Evolutionary conservation across 441 rosid genomes (phyloP), one percentile per base, ranked within the genome.

Genomic region (Bocquillonia castaneifolia): DNA sequence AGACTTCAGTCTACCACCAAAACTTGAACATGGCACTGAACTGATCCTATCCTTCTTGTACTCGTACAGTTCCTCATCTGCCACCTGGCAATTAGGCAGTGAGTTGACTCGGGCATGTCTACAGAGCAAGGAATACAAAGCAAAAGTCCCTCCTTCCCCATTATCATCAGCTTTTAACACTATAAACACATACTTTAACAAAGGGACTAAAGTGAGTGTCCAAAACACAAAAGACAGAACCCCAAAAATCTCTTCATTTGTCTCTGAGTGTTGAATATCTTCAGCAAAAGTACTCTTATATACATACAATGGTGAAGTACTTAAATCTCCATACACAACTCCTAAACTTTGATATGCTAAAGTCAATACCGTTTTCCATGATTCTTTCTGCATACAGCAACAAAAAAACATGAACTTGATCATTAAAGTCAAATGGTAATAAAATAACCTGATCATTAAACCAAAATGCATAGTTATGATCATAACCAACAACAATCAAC

Each of bases 101-200:
- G 90, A 84, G 85, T 82, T 94, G 71, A 94, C 84, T 59, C 91
- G 86, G 66, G 99, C 96, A 72, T 94, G 93, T 58, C 99, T 81
- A 72, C 96, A 94, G 37, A 94, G 71, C 67, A 94, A 82, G 0
- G 99, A 94, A 74, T 94, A 94, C 67, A 91, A 78, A 68, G 99
- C 99, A 77, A 94, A 91, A 66, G 99, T 91, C 20, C 99, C 99
- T 3, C 99, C 99, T 81, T 94, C 96, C 6, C 97, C 99, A 67
- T 91, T 94, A 68, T 94, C 99, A 68, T 62, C 96, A 23, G 99
- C 99, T 80, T 83, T 83, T 31, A 94, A 88, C 71, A 94, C 96
- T 25, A 94, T 84, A 63, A 90, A 87, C 63, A 91, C 97, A 56
- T 91, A 94, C 68, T 94, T 94, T 26, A 94, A 56, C 70, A 94